phyloP scores from a whole-genome alignment of 345 rosid genomes.

The Xanthoceras sorbifolium region DNA sequence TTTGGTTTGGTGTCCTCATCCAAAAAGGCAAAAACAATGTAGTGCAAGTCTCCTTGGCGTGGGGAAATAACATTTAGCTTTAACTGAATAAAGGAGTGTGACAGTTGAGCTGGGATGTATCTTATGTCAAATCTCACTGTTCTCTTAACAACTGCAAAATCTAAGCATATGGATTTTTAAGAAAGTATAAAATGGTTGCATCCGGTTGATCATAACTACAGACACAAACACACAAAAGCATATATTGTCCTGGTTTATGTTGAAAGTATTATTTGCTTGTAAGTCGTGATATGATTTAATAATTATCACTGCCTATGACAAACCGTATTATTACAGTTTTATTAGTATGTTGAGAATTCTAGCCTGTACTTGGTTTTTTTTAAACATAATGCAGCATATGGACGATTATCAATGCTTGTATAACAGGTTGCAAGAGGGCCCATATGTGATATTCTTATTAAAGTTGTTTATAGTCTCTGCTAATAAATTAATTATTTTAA shows the following conservation, averaged over 20 bases:
- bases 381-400: not conserved
- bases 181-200: not conserved
- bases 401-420: not conserved
- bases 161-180: not conserved
- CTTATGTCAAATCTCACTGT: not conserved
- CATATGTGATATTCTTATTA: not conserved
- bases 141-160: not conserved
- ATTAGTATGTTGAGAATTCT: constrained; percentile 1
- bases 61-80: not conserved
- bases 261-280: not conserved
- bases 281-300: not conserved
- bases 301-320: not conserved
- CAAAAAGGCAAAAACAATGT: not conserved
- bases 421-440: not conserved
- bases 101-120: not conserved
- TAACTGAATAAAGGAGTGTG: not conserved
- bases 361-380: not conserved
- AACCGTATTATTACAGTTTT: not conserved
- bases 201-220: not conserved
- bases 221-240: not conserved
- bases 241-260: not conserved
- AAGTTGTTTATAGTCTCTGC: not conserved
- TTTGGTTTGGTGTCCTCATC: not conserved
- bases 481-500: not conserved
- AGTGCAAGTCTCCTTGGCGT: not conserved